These are phyloP conservation scores for Fragaria nilgerrensis DNA, from an alignment of 306 rosid species.

Conservation along the genomic window DNA sequence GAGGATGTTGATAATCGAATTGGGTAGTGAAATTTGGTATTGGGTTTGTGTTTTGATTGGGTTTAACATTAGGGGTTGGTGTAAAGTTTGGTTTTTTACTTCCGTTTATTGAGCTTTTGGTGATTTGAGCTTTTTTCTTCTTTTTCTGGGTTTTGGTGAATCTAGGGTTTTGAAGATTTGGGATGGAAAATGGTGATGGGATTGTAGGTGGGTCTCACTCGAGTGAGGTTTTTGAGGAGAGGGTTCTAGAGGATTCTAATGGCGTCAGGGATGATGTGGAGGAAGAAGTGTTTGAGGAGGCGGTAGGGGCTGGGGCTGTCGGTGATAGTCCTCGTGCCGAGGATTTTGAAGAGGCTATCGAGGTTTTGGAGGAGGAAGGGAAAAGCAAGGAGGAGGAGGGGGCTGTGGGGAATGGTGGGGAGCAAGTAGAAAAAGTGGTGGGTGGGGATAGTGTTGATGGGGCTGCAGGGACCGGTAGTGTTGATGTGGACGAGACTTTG, in stretches of 20 bases:
- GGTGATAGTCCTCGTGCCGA: slow-evolving; percentile 37
- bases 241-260: slow-evolving; percentile 35
- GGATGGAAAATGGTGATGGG: slow-evolving; percentile 60
- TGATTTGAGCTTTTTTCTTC: slow-evolving; percentile 8
- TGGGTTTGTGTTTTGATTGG: slow-evolving; percentile 13
- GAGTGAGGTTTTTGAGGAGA: slow-evolving; percentile 38
- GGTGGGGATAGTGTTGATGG: slow-evolving; percentile 17
- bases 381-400: slow-evolving; percentile 9
- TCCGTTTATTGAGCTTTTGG: background rate
- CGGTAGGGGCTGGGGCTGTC: slow-evolving; percentile 25
- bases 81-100: background rate
- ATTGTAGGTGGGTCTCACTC: slow-evolving; percentile 33
- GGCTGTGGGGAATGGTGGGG: slow-evolving; percentile 8
- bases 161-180: slow-evolving; percentile 52
- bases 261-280: slow-evolving; percentile 40
- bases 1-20: slow-evolving; percentile 1
- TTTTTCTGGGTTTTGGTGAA: slow-evolving; percentile 29
- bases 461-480: slow-evolving; percentile 16
- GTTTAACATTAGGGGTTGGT: slow-evolving; percentile 7
- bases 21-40: slow-evolving; percentile 5
- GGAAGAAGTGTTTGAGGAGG: slow-evolving; percentile 65
- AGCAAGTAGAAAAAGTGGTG: slow-evolving; percentile 14
- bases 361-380: slow-evolving; percentile 8
- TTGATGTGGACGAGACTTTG: slow-evolving; percentile 41
- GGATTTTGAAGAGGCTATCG: slow-evolving; percentile 52